A percentile compares a stretch with the other conserved stretches of the same genome.
These are phyloP conservation scores for Fusarium temperatum DNA, from an alignment of 2,329 filamentous ascomycete species.

Conservation along the genomic window DNA sequence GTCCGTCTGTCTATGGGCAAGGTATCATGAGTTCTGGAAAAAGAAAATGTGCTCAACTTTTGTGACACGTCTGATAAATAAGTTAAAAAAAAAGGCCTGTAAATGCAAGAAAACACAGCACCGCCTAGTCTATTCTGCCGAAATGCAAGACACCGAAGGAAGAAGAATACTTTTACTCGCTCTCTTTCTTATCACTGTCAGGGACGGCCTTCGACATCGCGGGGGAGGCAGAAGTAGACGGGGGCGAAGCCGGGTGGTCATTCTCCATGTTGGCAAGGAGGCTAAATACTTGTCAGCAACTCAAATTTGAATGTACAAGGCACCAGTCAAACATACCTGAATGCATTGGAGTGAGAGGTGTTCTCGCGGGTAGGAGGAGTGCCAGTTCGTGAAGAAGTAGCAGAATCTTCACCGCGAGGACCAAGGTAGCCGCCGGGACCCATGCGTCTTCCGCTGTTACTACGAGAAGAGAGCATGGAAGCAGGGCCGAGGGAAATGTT, in stretches of 20 bases:
- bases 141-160: conserved; percentile 56
- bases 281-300: conserved; percentile 46
- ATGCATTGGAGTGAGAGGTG: conserved; percentile 84
- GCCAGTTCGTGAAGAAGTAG: conserved; percentile 85
- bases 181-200: conserved; percentile 64
- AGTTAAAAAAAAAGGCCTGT: conserved; percentile 49
- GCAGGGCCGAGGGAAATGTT: conserved; percentile 79
- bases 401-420: conserved; percentile 84
- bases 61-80: conserved; percentile 53
- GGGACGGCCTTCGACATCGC: conserved; percentile 70
- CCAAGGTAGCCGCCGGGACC: conserved; percentile 78
- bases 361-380: conserved; percentile 75
- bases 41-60: conserved; percentile 55
- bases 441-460: conserved; percentile 86
- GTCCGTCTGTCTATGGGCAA: conserved; percentile 57
- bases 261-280: conserved; percentile 69
- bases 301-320: not conserved
- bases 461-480: conserved; percentile 88
- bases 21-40: conserved; percentile 60
- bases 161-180: conserved; percentile 50
- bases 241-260: conserved; percentile 74
- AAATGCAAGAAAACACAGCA: conserved; percentile 58
- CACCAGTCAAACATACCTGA: conserved; percentile 73
- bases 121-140: conserved; percentile 61
- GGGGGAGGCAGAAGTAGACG: conserved; percentile 73